Conservation (phyloP, 1,284 basidiomycete species). For the Phylloporus sp. region DNA sequence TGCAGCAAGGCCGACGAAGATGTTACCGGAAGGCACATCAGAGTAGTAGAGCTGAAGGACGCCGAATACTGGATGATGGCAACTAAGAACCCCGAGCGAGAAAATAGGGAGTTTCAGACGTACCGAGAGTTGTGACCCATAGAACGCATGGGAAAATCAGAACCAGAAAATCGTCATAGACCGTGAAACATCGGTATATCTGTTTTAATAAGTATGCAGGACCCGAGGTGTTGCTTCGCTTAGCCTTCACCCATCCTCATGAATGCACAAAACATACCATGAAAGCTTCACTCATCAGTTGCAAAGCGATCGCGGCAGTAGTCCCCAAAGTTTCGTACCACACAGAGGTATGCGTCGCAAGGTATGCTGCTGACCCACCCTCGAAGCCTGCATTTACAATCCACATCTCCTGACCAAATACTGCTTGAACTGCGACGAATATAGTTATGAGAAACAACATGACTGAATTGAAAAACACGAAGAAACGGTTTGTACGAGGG, state of each 20-base stretch:
- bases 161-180: conserved; percentile 11
- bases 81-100: not conserved
- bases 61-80: conserved; percentile 7
- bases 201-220: conserved; percentile 2
- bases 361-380: conserved; percentile 16
- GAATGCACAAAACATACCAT: conserved; percentile 7
- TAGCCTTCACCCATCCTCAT: not conserved
- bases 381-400: conserved; percentile 11
- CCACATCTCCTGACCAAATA: conserved; percentile 18
- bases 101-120: not conserved
- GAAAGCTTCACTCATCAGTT: conserved; percentile 21
- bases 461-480: conserved; percentile 16
- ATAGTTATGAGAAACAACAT: conserved; percentile 9
- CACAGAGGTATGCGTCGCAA: conserved; percentile 14
- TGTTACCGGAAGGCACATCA: conserved; percentile 12
- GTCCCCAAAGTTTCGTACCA: conserved; percentile 20
- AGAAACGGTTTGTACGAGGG: conserved; percentile 7
- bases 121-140: conserved; percentile 24
- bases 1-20: conserved; percentile 17
- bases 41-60: conserved; percentile 12
- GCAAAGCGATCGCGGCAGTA: conserved; percentile 12
- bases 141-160: conserved; percentile 21
- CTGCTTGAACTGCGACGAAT: conserved; percentile 7
- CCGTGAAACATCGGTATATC: conserved; percentile 21
- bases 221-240: not conserved